A percentile compares a stretch with the other conserved stretches of the same genome.
These are phyloP conservation scores for Umbelopsis sp. DNA, from an alignment of 371 early-diverging fungal genomes.

Conservation along the genomic window DNA sequence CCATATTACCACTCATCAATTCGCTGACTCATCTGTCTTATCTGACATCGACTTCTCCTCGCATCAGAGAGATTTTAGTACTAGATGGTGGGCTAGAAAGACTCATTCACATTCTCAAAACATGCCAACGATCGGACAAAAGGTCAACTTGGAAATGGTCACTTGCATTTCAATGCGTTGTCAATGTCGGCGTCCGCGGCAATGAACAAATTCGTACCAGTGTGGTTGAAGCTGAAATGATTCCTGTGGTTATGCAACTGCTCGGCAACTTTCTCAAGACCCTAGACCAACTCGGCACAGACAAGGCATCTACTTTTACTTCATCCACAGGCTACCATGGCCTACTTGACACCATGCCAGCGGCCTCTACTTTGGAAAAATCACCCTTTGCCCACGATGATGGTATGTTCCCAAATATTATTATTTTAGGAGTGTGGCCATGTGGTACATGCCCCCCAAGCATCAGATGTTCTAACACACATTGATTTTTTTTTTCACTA, in stretches of 20 bases:
- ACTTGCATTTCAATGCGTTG: constrained; percentile 82
- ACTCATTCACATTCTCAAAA: constrained; percentile 77
- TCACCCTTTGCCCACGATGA: constrained; percentile 19
- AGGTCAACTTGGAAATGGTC: constrained; percentile 82
- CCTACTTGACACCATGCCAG: constrained; percentile 5
- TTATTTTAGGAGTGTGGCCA: constrained; percentile 16
- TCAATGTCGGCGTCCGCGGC: constrained; percentile 87
- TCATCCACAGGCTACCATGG: neutral
- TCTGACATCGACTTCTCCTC: constrained; percentile 80
- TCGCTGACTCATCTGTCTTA: constrained; percentile 87
- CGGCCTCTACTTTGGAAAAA: constrained; percentile 5
- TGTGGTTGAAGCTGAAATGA: constrained; percentile 83
- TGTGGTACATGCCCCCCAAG: constrained; percentile 11
- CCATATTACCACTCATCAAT: constrained; percentile 82
- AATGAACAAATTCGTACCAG: constrained; percentile 79
- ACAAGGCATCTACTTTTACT: neutral
- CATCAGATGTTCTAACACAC: neutral
- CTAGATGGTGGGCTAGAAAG: constrained; percentile 89
- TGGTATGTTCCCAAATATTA: constrained; percentile 19
- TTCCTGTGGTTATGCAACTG: constrained; percentile 78
- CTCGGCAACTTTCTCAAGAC: constrained; percentile 71
- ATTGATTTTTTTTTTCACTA: neutral
- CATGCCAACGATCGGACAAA: constrained; percentile 65
- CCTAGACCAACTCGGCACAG: constrained; percentile 52
- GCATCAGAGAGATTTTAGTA: constrained; percentile 79